phyloP scores from a whole-genome alignment of 164 flowering plant genomes.

The Annona squamosa region DNA sequence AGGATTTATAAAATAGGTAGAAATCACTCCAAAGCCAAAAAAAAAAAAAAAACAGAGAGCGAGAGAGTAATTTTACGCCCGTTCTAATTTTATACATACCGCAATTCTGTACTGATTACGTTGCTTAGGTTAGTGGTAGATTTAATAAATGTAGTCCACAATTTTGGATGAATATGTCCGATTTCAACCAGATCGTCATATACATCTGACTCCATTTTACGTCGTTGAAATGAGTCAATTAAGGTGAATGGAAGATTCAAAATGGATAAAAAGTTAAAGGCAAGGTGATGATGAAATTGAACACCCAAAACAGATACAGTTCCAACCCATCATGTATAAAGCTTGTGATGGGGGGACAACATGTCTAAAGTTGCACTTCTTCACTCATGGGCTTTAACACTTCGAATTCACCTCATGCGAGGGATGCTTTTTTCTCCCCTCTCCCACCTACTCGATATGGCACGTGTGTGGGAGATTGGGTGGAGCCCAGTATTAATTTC shows the following conservation, averaged over 20 bases:
- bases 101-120: background rate
- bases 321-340: conserved; percentile 6
- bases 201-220: background rate
- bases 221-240: background rate
- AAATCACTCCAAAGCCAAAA: too few relatives aligned
- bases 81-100: too few relatives aligned
- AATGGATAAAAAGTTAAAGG: background rate
- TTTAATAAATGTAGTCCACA: background rate
- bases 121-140: background rate
- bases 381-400: conserved; percentile 15
- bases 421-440: background rate
- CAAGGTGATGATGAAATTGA: background rate
- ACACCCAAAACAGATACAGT: conserved; percentile 8
- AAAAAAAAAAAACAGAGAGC: too few relatives aligned
- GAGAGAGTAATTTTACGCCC: background rate
- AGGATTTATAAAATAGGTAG: too few relatives aligned
- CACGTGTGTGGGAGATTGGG: background rate
- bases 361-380: conserved; percentile 5
- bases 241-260: background rate
- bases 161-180: background rate
- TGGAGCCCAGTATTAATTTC: too few relatives aligned
- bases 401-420: conserved; percentile 8
- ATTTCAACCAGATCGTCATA: background rate
- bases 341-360: conserved; percentile 12
- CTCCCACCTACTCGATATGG: background rate